Evolutionary conservation across 208 protist species (phyloP).

Genomic region (Wallacemonas collosoma): DNA sequence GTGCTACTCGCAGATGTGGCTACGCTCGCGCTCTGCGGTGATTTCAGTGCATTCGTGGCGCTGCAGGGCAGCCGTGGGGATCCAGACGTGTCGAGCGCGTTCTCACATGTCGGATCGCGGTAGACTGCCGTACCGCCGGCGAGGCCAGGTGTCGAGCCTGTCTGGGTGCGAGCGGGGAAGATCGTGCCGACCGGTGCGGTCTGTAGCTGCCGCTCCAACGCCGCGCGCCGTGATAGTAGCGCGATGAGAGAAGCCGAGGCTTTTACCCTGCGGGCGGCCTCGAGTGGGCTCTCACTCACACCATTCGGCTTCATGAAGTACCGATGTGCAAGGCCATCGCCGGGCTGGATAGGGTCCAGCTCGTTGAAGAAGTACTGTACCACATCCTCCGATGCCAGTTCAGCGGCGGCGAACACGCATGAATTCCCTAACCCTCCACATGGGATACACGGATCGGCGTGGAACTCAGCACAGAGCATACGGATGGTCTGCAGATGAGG

Average conservation of each 20-base stretch:
- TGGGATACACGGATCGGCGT: conserved; percentile 46
- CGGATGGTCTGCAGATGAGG: conserved; percentile 34
- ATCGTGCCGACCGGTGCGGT: neutral
- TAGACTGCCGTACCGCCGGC: neutral
- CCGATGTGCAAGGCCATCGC: neutral
- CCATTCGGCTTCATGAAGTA: conserved; percentile 23
- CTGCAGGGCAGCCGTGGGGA: too few species aligned
- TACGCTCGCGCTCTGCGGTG: neutral
- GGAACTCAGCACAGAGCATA: conserved; percentile 71
- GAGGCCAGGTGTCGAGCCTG: neutral
- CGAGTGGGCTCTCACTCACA: conserved; percentile 37
- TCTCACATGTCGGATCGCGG: neutral
- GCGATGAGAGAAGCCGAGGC: conserved; percentile 13
- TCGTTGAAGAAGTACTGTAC: conserved; percentile 41
- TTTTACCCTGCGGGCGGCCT: conserved; percentile 14
- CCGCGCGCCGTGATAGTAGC: neutral
- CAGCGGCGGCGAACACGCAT: conserved; percentile 48
- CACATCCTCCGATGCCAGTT: conserved; percentile 26
- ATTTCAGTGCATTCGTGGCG: too few species aligned
- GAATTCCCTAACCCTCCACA: conserved; percentile 57
- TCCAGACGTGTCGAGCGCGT: too few species aligned
- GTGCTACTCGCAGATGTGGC: neutral
- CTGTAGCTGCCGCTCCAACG: neutral
- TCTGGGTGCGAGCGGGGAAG: neutral
- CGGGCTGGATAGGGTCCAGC: conserved; percentile 21